These are phyloP conservation scores for Plicaturopsis crispa DNA, from an alignment of 768 basidiomycete genomes.

Conservation along the genomic window DNA sequence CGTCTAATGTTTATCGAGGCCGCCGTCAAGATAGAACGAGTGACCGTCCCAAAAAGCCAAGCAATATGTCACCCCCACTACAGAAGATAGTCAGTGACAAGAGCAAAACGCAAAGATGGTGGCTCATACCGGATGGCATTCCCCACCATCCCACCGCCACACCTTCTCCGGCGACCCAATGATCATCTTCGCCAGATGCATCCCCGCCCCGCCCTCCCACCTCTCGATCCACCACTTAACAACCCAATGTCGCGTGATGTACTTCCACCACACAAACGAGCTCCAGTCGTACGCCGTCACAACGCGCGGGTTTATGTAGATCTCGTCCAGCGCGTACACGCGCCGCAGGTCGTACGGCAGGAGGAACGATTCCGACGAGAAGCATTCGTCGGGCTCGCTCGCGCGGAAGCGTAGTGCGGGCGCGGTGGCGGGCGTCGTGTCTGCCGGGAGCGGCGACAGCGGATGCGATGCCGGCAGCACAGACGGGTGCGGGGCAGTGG, in stretches of 20 bases:
- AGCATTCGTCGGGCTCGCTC: slow-evolving; percentile 21
- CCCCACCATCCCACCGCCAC: slow-evolving; percentile 27
- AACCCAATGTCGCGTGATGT: slow-evolving; percentile 27
- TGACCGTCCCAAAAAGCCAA: too few species aligned
- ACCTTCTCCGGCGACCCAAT: slow-evolving; percentile 24
- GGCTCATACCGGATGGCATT: slow-evolving; percentile 24
- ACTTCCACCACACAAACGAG: slow-evolving; percentile 26
- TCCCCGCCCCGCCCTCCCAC: slow-evolving; percentile 27
- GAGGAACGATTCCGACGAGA: slow-evolving; percentile 31
- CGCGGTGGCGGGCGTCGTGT: slow-evolving; percentile 19
- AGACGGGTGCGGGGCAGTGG: slow-evolving; percentile 18
- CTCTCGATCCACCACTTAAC: slow-evolving; percentile 34
- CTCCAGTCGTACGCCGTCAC: slow-evolving; percentile 29
- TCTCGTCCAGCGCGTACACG: slow-evolving; percentile 25
- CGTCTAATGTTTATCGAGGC: too few species aligned
- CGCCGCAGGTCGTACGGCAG: slow-evolving; percentile 36
- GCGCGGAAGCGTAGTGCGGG: slow-evolving; percentile 24
- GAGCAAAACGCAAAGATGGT: too few species aligned
- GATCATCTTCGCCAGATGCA: slow-evolving; percentile 27
- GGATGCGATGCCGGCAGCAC: slow-evolving; percentile 23
- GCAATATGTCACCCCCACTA: too few species aligned
- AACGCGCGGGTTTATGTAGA: slow-evolving; percentile 31
- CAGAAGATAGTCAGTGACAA: too few species aligned
- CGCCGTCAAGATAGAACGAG: too few species aligned
- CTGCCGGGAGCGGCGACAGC: slow-evolving; percentile 9